A percentile compares a stretch with the other conserved stretches of the same genome.
Evolutionary conservation across 495 filamentous ascomycete species (phyloP).

Genomic region (Hypoxylon rickii): DNA sequence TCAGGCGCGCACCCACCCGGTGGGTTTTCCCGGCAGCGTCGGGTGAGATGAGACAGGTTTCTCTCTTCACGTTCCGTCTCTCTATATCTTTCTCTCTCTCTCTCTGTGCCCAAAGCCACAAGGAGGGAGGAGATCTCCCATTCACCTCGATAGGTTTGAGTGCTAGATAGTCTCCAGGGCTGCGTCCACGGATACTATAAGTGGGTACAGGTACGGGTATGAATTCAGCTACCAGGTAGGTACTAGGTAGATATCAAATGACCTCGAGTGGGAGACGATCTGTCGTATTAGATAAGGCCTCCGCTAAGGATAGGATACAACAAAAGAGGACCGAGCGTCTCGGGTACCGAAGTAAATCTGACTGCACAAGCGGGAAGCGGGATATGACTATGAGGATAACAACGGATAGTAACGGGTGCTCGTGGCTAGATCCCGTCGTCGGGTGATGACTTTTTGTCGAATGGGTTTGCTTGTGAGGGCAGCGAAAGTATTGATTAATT

Average conservation of each 20-base stretch:
- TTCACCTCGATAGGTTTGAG: conserved; percentile 5
- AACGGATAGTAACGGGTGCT: conserved; percentile 7
- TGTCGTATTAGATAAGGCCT: conserved; percentile 21
- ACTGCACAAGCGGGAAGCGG: conserved; percentile 5
- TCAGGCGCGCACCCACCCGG: conserved; percentile 18
- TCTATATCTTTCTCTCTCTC: background rate
- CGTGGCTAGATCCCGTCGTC: background rate
- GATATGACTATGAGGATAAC: no score
- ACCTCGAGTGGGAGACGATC: conserved; percentile 5
- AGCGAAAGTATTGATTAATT: no score
- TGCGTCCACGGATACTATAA: no score
- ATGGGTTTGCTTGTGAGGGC: no score
- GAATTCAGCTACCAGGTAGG: no score
- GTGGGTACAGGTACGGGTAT: no score
- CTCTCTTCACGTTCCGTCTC: no score
- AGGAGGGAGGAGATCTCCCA: conserved; percentile 20
- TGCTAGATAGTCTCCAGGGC: no score
- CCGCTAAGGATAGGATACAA: conserved; percentile 2
- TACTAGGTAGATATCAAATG: no score
- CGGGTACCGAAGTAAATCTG: conserved; percentile 19
- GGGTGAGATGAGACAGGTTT: conserved; percentile 35
- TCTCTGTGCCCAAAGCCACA: conserved; percentile 2
- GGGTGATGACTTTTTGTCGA: no score
- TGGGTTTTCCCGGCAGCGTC: conserved; percentile 18
- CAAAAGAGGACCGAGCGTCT: conserved; percentile 1